A percentile compares a stretch with the other conserved stretches of the same genome.
Conservation (phyloP, 345 rosid species). For the Kandelia obovata region DNA sequence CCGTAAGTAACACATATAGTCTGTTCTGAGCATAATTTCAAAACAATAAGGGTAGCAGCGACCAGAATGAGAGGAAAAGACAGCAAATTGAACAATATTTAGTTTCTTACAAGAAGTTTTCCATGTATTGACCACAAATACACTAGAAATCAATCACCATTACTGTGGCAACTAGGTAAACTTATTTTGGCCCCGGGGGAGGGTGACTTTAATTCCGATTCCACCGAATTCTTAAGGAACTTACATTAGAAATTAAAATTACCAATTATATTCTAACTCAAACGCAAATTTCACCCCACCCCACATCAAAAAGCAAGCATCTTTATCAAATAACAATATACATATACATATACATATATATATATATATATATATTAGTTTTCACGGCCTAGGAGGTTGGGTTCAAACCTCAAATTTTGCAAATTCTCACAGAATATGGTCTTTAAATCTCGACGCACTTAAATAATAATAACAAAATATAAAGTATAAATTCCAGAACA, state of each 20-base stretch:
- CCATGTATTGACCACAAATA: too few species aligned
- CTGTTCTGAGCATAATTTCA: slow-evolving; percentile 57
- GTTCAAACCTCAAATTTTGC: too few species aligned
- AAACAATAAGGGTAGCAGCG: slow-evolving; percentile 44
- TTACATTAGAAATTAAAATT: neutral
- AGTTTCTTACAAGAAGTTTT: neutral
- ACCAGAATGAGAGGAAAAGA: slow-evolving; percentile 9
- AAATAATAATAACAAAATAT: neutral
- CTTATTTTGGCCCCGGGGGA: neutral
- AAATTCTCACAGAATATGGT: too few species aligned
- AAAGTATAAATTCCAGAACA: neutral
- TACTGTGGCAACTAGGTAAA: neutral
- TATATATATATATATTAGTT: too few species aligned
- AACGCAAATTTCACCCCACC: too few species aligned
- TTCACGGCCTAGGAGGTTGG: too few species aligned
- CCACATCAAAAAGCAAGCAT: neutral
- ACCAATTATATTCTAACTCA: neutral
- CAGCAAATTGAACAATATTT: slow-evolving; percentile 1
- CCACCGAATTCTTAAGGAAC: neutral
- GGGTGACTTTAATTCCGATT: neutral
- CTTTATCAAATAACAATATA: neutral
- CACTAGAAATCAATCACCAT: neutral
- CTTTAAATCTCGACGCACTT: too few species aligned
- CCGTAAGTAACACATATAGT: slow-evolving; percentile 67
- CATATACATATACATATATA: too few species aligned